A percentile compares a stretch with the other conserved stretches of the same genome.
These are phyloP conservation scores for Trichoderma erinaceum DNA, from an alignment of 495 filamentous ascomycete genomes.

Conservation along the genomic window DNA sequence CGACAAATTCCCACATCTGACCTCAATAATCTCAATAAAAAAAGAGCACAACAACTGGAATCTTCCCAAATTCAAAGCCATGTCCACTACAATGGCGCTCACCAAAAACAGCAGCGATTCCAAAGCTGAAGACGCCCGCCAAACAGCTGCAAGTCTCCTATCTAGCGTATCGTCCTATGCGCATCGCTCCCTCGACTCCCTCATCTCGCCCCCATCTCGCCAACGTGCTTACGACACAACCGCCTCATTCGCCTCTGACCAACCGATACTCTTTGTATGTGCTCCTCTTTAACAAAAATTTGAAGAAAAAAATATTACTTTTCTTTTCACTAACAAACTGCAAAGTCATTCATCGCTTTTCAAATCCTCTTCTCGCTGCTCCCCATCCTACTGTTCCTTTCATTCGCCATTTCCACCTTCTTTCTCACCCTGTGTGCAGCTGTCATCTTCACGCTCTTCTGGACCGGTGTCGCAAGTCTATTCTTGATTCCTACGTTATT, in stretches of 20 bases:
- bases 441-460: conserved; percentile 56
- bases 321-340: background rate
- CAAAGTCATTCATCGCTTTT: conserved; percentile 46
- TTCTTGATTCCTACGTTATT: conserved; percentile 20
- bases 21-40: too few species aligned
- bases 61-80: background rate
- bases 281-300: background rate
- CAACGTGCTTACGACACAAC: conserved; percentile 25
- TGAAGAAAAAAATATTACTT: background rate
- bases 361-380: conserved; percentile 51
- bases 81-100: background rate
- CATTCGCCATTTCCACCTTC: conserved; percentile 50
- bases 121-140: background rate
- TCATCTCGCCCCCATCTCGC: conserved; percentile 29
- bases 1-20: too few species aligned
- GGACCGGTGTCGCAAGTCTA: conserved; percentile 55
- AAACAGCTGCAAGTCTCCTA: background rate
- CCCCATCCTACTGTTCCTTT: conserved; percentile 55
- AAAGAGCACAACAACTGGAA: background rate
- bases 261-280: conserved; percentile 34
- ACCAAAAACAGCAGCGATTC: background rate
- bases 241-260: conserved; percentile 23
- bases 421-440: conserved; percentile 49
- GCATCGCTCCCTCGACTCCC: conserved; percentile 31
- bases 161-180: conserved; percentile 20